Conservation (phyloP, 2,329 filamentous ascomycete species). For the Calonectria pseudoturangicola region DNA sequence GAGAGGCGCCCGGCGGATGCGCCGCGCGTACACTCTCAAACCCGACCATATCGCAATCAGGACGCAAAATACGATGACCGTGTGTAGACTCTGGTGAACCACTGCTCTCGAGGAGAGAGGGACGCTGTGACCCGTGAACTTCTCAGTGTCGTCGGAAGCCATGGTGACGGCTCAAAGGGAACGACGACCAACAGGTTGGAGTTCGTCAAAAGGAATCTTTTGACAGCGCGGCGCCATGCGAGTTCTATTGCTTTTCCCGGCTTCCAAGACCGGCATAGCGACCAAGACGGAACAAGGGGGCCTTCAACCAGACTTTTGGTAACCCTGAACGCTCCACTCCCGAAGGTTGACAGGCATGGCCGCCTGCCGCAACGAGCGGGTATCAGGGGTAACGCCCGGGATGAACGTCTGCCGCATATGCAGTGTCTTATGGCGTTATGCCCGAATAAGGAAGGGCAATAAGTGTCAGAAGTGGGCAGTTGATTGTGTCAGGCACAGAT, state of each 20-base stretch:
- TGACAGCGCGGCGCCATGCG: slow-evolving; percentile 8
- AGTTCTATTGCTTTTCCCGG: slow-evolving; percentile 2
- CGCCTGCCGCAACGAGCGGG: slow-evolving; percentile 22
- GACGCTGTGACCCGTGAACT: slow-evolving; percentile 33
- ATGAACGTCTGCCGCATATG: neutral
- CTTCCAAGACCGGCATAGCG: neutral
- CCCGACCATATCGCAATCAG: slow-evolving; percentile 40
- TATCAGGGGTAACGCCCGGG: slow-evolving; percentile 23
- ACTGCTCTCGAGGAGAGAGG: slow-evolving; percentile 25
- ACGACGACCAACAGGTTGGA: slow-evolving; percentile 11
- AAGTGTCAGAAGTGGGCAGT: neutral
- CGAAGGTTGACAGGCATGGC: slow-evolving; percentile 14
- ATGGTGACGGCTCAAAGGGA: slow-evolving; percentile 14
- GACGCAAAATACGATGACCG: slow-evolving; percentile 40
- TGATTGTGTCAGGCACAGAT: neutral
- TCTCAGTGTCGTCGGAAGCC: slow-evolving; percentile 28
- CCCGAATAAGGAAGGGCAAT: slow-evolving; percentile 6
- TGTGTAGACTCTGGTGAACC: slow-evolving; percentile 38
- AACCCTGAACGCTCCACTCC: slow-evolving; percentile 13
- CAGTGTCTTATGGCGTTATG: neutral
- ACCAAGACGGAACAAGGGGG: neutral
- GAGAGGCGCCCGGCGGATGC: slow-evolving; percentile 36
- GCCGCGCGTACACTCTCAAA: slow-evolving; percentile 40
- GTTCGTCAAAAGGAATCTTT: slow-evolving; percentile 1
- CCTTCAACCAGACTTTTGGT: slow-evolving; percentile 17